A percentile compares a stretch with the other conserved stretches of the same genome.
Conservation (phyloP, 2,329 filamentous ascomycete species). For the Arachnomyces sp. region DNA sequence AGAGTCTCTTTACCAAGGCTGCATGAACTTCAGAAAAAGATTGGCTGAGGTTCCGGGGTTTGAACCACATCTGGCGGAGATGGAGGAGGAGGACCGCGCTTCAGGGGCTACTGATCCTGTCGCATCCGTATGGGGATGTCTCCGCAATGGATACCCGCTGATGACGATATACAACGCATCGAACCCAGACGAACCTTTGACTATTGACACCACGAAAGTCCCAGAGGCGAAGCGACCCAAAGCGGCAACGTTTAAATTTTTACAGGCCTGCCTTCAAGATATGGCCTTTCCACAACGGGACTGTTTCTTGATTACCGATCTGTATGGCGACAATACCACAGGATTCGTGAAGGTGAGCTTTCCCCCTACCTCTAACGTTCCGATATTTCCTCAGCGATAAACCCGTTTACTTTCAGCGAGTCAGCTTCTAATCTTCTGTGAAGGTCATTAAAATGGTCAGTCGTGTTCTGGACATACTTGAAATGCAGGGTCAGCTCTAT, state of each 20-base stretch:
- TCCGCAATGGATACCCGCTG: slow-evolving; percentile 75
- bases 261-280: slow-evolving; percentile 79
- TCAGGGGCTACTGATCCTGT: slow-evolving; percentile 66
- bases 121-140: slow-evolving; percentile 79
- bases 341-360: slow-evolving; percentile 81
- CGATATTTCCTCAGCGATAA: neutral
- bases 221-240: slow-evolving; percentile 72
- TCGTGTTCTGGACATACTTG: slow-evolving; percentile 77
- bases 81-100: slow-evolving; percentile 61
- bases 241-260: slow-evolving; percentile 83
- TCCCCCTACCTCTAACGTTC: neutral
- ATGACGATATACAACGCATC: slow-evolving; percentile 84
- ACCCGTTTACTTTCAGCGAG: neutral
- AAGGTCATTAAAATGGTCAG: slow-evolving; percentile 88
- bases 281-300: slow-evolving; percentile 71
- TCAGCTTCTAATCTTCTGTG: slow-evolving; percentile 1
- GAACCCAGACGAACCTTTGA: slow-evolving; percentile 60
- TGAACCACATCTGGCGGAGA: slow-evolving; percentile 63
- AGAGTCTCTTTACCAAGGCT: slow-evolving; percentile 94
- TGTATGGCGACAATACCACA: slow-evolving; percentile 90
- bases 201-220: slow-evolving; percentile 56
- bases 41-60: slow-evolving; percentile 79
- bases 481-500: slow-evolving; percentile 68
- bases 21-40: slow-evolving; percentile 73
- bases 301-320: slow-evolving; percentile 84